Percentiles rank a stretch among this genome's conserved stretches.
Evolutionary conservation across 23 red algal genomes (phyloP).

Genomic region (Agarophyton chilense): DNA sequence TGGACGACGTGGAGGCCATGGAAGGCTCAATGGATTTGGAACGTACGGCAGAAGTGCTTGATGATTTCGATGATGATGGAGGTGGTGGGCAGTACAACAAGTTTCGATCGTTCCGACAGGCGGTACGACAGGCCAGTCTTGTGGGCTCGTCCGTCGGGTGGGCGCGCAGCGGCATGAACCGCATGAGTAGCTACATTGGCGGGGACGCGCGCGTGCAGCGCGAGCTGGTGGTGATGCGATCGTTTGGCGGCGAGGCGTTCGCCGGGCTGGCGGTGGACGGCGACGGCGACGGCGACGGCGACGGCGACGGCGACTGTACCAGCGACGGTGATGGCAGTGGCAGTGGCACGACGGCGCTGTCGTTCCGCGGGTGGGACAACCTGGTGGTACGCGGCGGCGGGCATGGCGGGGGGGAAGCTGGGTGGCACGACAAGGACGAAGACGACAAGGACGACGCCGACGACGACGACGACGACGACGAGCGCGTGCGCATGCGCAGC

Average conservation of each 20-base stretch:
- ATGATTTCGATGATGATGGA: conserved; percentile 53
- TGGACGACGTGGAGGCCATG: conserved; percentile 74
- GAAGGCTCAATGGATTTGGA: conserved; percentile 71
- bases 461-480: not conserved
- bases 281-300: not conserved
- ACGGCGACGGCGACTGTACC: not conserved
- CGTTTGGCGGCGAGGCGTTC: conserved; percentile 78
- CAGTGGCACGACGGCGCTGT: not conserved
- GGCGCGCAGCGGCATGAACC: conserved; percentile 21
- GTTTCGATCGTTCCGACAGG: conserved; percentile 64
- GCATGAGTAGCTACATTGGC: conserved; percentile 66
- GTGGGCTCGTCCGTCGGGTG: not conserved
- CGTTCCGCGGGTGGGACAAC: conserved; percentile 67
- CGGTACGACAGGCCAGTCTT: not conserved
- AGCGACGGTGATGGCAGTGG: not conserved
- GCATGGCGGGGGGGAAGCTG: not conserved
- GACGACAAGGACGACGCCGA: conserved; percentile 4
- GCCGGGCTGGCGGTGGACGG: conserved; percentile 32
- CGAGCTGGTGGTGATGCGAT: conserved; percentile 60
- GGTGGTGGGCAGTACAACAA: not conserved
- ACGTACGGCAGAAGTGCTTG: conserved; percentile 39
- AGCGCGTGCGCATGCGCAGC: conserved; percentile 48
- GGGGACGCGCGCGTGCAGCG: conserved; percentile 4
- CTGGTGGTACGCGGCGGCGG: not conserved
- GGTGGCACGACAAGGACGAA: not conserved